These are phyloP conservation scores for Ricinus communis DNA, from an alignment of 345 rosid species.

Conservation along the genomic window DNA sequence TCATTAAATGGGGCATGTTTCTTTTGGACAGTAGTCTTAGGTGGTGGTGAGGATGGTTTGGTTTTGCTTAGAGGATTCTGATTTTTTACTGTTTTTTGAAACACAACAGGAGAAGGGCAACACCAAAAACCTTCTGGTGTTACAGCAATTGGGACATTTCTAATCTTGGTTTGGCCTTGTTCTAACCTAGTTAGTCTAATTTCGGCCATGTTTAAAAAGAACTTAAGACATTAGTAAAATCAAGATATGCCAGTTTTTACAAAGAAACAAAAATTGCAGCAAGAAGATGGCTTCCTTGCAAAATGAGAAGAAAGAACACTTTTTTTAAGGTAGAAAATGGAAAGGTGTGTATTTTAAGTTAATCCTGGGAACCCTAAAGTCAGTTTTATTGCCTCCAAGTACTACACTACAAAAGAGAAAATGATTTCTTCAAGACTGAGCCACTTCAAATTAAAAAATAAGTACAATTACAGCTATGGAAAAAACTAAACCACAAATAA, in stretches of 20 bases:
- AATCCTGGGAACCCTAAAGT: neutral
- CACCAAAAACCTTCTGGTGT: conserved; percentile 99
- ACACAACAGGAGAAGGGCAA: conserved; percentile 91
- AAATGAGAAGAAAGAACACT: neutral
- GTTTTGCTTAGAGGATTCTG: conserved; percentile 64
- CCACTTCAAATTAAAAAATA: neutral
- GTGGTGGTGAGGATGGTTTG: conserved; percentile 62
- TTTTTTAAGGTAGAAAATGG: neutral
- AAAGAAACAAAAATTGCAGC: conserved; percentile 4
- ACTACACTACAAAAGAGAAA: neutral
- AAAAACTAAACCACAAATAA: neutral
- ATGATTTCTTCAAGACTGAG: neutral
- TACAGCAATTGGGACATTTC: conserved; percentile 91
- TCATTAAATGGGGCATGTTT: conserved; percentile 48
- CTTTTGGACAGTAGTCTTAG: conserved; percentile 47
- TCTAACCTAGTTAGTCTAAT: conserved; percentile 69
- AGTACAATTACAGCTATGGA: neutral
- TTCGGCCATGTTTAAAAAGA: conserved; percentile 65
- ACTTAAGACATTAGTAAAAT: conserved; percentile 33
- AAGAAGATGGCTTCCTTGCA: conserved; percentile 4
- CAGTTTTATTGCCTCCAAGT: neutral
- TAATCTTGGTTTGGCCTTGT: conserved; percentile 79
- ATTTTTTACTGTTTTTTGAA: conserved; percentile 75
- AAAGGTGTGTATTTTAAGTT: neutral
- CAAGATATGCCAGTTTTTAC: conserved; percentile 10